Percentiles rank a stretch among this genome's conserved stretches.
Conservation (phyloP, 2,329 filamentous ascomycete species). For the Alternaria atra region DNA sequence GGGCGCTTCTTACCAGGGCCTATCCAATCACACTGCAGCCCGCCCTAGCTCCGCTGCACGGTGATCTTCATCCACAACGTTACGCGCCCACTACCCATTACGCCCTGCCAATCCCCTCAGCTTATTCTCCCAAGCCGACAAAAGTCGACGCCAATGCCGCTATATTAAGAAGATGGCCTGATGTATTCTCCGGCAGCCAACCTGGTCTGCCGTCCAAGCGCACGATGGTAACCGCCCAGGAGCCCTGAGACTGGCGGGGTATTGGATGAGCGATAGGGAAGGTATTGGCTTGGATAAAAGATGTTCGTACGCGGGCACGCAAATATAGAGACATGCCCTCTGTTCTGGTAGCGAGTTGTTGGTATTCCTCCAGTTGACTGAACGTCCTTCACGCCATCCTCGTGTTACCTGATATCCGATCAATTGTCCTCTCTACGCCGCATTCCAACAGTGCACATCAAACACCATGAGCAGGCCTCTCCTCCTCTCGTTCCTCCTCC, state of each 20-base stretch:
- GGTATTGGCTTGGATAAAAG: slow-evolving; percentile 32
- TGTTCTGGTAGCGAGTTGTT: slow-evolving; percentile 37
- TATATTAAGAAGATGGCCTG: slow-evolving; percentile 41
- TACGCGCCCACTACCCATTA: slow-evolving; percentile 42
- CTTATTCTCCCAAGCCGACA: slow-evolving; percentile 36
- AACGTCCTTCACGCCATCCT: slow-evolving; percentile 40
- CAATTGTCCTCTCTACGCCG: slow-evolving; percentile 26
- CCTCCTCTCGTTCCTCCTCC: slow-evolving; percentile 36
- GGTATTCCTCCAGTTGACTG: slow-evolving; percentile 40
- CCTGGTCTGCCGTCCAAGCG: slow-evolving; percentile 35
- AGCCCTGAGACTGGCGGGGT: slow-evolving; percentile 37
- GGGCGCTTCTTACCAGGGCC: slow-evolving; percentile 35
- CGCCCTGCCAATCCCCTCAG: slow-evolving; percentile 42
- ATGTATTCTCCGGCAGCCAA: slow-evolving; percentile 29
- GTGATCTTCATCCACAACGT: slow-evolving; percentile 43
- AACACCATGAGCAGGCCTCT: slow-evolving; percentile 40
- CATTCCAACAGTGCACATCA: slow-evolving; percentile 18
- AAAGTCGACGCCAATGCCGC: slow-evolving; percentile 36
- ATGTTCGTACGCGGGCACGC: slow-evolving; percentile 25
- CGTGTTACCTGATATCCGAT: slow-evolving; percentile 37
- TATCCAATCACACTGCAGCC: slow-evolving; percentile 35
- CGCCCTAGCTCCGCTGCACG: slow-evolving; percentile 36
- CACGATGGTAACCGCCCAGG: slow-evolving; percentile 44
- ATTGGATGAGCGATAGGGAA: slow-evolving; percentile 27
- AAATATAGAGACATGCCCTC: slow-evolving; percentile 48